These are phyloP conservation scores for Phyllosticta ampelicida DNA, from an alignment of 2,329 filamentous ascomycete genomes.

Conservation along the genomic window DNA sequence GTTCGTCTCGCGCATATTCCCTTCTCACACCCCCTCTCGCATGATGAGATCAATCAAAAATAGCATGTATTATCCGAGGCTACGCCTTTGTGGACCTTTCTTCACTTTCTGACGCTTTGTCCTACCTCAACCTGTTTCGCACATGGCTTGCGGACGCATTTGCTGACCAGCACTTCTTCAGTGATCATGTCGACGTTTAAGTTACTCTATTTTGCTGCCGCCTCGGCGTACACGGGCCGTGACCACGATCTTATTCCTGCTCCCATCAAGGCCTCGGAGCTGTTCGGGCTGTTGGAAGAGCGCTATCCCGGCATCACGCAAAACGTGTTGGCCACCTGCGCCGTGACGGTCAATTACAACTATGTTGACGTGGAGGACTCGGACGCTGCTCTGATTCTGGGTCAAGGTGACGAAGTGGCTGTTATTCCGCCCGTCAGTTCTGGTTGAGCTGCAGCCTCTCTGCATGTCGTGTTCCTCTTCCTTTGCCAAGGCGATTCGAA, in stretches of 20 bases:
- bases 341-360: conserved; percentile 69
- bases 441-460: conserved; percentile 42
- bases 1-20: background rate
- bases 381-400: conserved; percentile 43
- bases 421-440: conserved; percentile 85
- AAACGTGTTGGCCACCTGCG: conserved; percentile 59
- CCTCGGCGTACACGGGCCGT: conserved; percentile 59
- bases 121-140: background rate
- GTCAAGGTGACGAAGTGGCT: conserved; percentile 70
- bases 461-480: background rate
- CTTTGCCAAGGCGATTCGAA: background rate
- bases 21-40: background rate
- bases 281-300: conserved; percentile 59
- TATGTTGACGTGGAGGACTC: conserved; percentile 63
- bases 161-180: background rate
- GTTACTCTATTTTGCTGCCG: conserved; percentile 72
- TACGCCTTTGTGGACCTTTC: conserved; percentile 21
- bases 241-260: conserved; percentile 55
- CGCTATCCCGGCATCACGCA: conserved; percentile 58
- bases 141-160: background rate
- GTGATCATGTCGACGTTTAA: conserved; percentile 42
- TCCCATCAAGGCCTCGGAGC: conserved; percentile 49
- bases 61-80: conserved; percentile 42
- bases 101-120: conserved; percentile 20
- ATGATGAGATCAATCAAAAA: conserved; percentile 28